These are phyloP conservation scores for Lecanosticta acicola DNA, from an alignment of 2,329 filamentous ascomycete species.

Conservation along the genomic window DNA sequence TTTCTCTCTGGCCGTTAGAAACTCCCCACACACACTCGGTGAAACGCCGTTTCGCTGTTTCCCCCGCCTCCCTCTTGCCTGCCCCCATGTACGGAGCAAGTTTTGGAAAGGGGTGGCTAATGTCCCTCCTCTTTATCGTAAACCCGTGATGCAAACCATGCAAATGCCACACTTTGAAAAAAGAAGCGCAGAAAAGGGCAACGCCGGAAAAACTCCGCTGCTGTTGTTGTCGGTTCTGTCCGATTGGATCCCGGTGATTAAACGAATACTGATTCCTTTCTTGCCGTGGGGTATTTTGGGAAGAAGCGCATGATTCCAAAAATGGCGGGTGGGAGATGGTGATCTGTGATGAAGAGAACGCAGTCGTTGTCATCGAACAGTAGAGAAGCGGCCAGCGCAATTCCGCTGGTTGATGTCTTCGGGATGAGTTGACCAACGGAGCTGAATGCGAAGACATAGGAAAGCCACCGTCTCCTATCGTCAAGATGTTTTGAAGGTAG, in stretches of 20 bases:
- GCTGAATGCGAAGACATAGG: slow-evolving; percentile 24
- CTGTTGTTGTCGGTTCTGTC: too few species aligned
- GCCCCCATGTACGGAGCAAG: too few species aligned
- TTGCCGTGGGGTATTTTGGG: too few species aligned
- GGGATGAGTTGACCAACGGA: slow-evolving; percentile 19
- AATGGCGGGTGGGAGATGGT: too few species aligned
- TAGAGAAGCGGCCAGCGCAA: slow-evolving; percentile 14
- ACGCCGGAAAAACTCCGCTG: too few species aligned
- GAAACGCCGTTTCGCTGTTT: neutral
- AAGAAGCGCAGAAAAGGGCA: neutral
- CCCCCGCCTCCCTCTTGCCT: too few species aligned
- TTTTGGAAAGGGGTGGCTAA: too few species aligned
- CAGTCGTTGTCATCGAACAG: neutral
- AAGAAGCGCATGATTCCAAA: too few species aligned
- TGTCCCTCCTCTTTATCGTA: slow-evolving; percentile 2
- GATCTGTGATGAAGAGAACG: neutral
- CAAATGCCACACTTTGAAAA: neutral
- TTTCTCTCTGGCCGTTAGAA: neutral
- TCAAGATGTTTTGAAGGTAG: too few species aligned
- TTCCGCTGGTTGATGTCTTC: slow-evolving; percentile 3
- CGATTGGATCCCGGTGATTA: too few species aligned
- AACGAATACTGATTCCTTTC: too few species aligned
- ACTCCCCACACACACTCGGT: too few species aligned
- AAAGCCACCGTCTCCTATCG: slow-evolving; percentile 3
- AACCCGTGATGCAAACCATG: neutral